phyloP scores from a whole-genome alignment of 768 basidiomycete species.

The Pholiota microspora region DNA sequence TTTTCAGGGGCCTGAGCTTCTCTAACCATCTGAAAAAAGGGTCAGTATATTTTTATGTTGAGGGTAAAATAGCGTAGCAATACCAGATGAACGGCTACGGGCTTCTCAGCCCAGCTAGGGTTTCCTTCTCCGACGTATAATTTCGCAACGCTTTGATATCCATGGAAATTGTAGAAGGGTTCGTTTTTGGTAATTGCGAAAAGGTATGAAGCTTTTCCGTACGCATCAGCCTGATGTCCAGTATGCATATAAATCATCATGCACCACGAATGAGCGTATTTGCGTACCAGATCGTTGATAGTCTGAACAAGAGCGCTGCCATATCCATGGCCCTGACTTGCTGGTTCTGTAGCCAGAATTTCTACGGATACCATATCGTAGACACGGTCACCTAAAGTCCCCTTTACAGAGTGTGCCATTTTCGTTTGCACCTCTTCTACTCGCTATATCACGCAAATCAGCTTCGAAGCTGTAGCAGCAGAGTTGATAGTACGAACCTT shows the following conservation, averaged over 20 bases:
- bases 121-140: slow-evolving; percentile 27
- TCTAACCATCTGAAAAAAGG: slow-evolving; percentile 17
- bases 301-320: neutral
- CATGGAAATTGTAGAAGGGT: slow-evolving; percentile 25
- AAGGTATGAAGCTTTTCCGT: slow-evolving; percentile 25
- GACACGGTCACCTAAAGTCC: neutral
- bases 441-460: neutral
- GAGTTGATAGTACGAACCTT: neutral
- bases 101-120: slow-evolving; percentile 27
- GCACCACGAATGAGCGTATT: neutral
- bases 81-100: slow-evolving; percentile 28
- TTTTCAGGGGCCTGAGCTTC: slow-evolving; percentile 14
- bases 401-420: neutral
- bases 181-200: slow-evolving; percentile 26
- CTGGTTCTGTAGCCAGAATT: neutral
- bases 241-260: neutral
- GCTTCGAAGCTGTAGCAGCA: neutral
- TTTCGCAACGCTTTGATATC: slow-evolving; percentile 23
- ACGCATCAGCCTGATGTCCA: slow-evolving; percentile 27
- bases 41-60: no score
- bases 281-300: neutral
- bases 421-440: neutral
- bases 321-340: neutral
- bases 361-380: neutral
- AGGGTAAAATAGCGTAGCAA: no score